Base-by-base conservation (phyloP, 2,329 filamentous ascomycete genomes). In the Apiospora saccharicola region DNA sequence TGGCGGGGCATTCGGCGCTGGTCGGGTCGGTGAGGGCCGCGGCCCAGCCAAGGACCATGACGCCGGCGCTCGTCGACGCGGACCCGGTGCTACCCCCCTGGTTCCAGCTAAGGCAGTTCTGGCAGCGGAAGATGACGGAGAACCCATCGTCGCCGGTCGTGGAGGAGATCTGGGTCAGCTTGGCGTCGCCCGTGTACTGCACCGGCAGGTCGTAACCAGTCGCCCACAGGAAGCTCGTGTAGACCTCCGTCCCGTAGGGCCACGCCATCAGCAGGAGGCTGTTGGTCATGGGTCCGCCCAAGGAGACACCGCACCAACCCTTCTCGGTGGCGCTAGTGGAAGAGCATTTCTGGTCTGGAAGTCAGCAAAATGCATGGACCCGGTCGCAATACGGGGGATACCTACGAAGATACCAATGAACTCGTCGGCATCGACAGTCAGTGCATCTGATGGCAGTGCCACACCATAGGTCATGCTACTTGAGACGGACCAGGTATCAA, bases 61-160 rank as follows among this genome's bases (percentile, higher is more conserved):
- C 75, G 0, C 85, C 85, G 2, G 74, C 76, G 67, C 81, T 86
- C 16, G 88, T 90, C 4, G 83, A 82, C 2, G 83, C 82, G 3
- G 81, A 82, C 0, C 83, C 83, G 1, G 80, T 81, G 47, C 82
- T 81, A 4, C 86, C 86, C 37, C 85, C 82, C 53, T 89, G 83
- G 75, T 87, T 81, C 86, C 88, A 90, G 0, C 83, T 76, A 30
- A 89, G 82, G 78, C 89, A 90, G 75, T 85, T 85, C 75, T 90
- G 80, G 80, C 91, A 93, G 67, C 89, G 86, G 82, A 92, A 93
- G n/a, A 92, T 86, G 68, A 92, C 78, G 67, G 87, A 87, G 79
- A 89, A 93, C 75, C 88, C 83, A 37, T 87, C 89, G 22, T 85
- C 83, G 76, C 87, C 91, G 72, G 92, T 83, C 37, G 82, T 86